phyloP scores from a whole-genome alignment of 1,284 basidiomycete genomes.

The Pseudozyma flocculosa region DNA sequence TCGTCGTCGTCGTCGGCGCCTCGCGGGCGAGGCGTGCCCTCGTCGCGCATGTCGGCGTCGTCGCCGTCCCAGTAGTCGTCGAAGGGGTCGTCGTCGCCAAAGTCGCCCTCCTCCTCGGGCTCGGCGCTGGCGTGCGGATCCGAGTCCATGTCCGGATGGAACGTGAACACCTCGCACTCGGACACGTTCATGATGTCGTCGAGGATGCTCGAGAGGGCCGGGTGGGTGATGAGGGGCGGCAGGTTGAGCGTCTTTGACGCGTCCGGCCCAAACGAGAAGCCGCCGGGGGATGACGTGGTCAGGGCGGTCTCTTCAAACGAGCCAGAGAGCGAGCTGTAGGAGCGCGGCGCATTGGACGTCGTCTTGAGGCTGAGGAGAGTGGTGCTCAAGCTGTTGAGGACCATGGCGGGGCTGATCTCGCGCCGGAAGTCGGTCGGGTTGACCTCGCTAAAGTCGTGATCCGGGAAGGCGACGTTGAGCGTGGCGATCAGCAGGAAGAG shows the following conservation, averaged over 20 bases:
- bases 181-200: slow-evolving; percentile 85
- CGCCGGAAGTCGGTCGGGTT: slow-evolving; percentile 81
- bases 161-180: slow-evolving; percentile 94
- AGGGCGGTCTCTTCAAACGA: slow-evolving; percentile 47
- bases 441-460: slow-evolving; percentile 94
- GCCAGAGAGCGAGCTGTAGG: slow-evolving; percentile 40
- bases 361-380: slow-evolving; percentile 52
- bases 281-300: slow-evolving; percentile 12
- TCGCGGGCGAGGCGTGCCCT: slow-evolving; percentile 30
- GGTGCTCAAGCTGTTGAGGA: slow-evolving; percentile 54
- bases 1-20: slow-evolving; percentile 38
- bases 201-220: slow-evolving; percentile 79
- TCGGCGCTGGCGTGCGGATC: slow-evolving; percentile 77
- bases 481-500: slow-evolving; percentile 92
- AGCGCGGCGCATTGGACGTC: slow-evolving; percentile 41
- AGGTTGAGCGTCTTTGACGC: slow-evolving; percentile 13
- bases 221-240: slow-evolving; percentile 63
- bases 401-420: slow-evolving; percentile 60
- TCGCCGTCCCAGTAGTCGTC: slow-evolving; percentile 59
- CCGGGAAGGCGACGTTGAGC: slow-evolving; percentile 94
- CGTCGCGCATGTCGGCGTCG: slow-evolving; percentile 19
- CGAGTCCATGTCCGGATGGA: slow-evolving; percentile 87
- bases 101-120: slow-evolving; percentile 63
- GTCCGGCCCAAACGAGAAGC: slow-evolving; percentile 3
- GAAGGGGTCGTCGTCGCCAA: slow-evolving; percentile 57